Base-by-base conservation (phyloP, 164 flowering plant species). In the Chloranthus sessilifolius region DNA sequence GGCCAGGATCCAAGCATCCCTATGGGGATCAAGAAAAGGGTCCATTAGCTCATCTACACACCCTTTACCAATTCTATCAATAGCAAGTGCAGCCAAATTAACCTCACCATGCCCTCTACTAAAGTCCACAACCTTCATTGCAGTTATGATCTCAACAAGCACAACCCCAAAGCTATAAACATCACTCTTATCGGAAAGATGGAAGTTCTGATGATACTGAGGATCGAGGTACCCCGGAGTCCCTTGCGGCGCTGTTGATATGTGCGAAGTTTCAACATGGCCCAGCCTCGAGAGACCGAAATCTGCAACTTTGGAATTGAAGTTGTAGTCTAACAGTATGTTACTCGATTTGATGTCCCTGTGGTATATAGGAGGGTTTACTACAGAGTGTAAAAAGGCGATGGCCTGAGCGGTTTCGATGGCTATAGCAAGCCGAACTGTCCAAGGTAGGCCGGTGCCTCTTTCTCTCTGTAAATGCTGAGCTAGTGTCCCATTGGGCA, bases 211-310 rank as follows among this genome's bases (percentile, higher is more conserved):
- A 53, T 91, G 98, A 60, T 91, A 91, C 55, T 91, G 86, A 35
- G 96, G 98, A 37, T 91, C 98, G 1, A 91, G 64, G 51, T 88
- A 91, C 1, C 96, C 98, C 0, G 98, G 98, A n/a, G 98, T 91
- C 1, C 96, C 98, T 54, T 88, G 98, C 0, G 98, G 98, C 12
- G 88, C 83, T 0, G 98, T 91, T 5, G 96, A 91, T 20, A 91
- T 78, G 42, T 91, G 90, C 11, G 98, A 91, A 1, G 50, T 30
- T 37, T 81, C 95, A 0, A 60, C 44, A 60, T 55, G 50, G 1
- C 95, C 96, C 5, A 85, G 53, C 26, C 96, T 74, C 0, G 96
- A 91, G 4, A 91, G 81, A 2, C 98, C 98, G 40, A 91, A 91
- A 72, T 91, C 98, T 2, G 98, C 95, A 2, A 91, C 88, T 60